A percentile compares a stretch with the other conserved stretches of the same genome.
Evolutionary conservation across 2,329 filamentous ascomycete genomes (phyloP).

Genomic region (Neurospora sp.): DNA sequence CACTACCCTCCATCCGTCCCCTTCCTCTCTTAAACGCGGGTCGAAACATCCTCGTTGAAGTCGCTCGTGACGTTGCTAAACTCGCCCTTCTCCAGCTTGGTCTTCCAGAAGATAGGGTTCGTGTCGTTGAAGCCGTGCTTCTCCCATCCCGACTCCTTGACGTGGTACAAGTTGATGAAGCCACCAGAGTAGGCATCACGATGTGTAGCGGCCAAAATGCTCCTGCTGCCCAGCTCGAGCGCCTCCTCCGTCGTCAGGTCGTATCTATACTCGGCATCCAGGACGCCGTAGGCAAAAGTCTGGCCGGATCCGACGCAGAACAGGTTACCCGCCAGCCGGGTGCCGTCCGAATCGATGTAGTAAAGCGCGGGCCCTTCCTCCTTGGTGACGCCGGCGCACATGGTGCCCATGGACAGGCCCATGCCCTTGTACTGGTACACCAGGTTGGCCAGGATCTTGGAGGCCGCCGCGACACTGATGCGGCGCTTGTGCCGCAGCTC

Average conservation of each 20-base stretch:
- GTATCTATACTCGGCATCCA: slow-evolving; percentile 91
- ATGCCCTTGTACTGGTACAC: slow-evolving; percentile 99
- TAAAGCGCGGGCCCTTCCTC: slow-evolving; percentile 95
- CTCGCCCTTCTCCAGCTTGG: slow-evolving; percentile 96
- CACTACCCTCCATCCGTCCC: neutral
- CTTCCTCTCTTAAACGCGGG: neutral
- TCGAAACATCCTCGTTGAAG: slow-evolving; percentile 40
- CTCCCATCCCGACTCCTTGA: slow-evolving; percentile 98
- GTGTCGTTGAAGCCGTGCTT: slow-evolving; percentile 98
- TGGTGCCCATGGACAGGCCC: slow-evolving; percentile 98
- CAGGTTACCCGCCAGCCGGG: slow-evolving; percentile 81
- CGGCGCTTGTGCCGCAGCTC: slow-evolving; percentile 98
- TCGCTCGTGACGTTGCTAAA: slow-evolving; percentile 89
- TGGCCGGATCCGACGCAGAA: slow-evolving; percentile 98
- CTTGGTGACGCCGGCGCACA: slow-evolving; percentile 94
- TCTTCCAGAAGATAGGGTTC: slow-evolving; percentile 99
- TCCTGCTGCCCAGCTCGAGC: slow-evolving; percentile 79
- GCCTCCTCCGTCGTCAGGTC: slow-evolving; percentile 82
- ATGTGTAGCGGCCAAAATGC: slow-evolving; percentile 93
- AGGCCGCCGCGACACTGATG: slow-evolving; percentile 93
- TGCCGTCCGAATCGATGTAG: slow-evolving; percentile 98
- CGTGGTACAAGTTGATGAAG: slow-evolving; percentile 97
- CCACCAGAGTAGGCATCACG: slow-evolving; percentile 98
- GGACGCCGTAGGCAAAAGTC: slow-evolving; percentile 96
- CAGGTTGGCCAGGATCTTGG: slow-evolving; percentile 96